Evolutionary conservation across 1,284 basidiomycete genomes (phyloP).

Genomic region (Melanopsichium pennsylvanicum): DNA sequence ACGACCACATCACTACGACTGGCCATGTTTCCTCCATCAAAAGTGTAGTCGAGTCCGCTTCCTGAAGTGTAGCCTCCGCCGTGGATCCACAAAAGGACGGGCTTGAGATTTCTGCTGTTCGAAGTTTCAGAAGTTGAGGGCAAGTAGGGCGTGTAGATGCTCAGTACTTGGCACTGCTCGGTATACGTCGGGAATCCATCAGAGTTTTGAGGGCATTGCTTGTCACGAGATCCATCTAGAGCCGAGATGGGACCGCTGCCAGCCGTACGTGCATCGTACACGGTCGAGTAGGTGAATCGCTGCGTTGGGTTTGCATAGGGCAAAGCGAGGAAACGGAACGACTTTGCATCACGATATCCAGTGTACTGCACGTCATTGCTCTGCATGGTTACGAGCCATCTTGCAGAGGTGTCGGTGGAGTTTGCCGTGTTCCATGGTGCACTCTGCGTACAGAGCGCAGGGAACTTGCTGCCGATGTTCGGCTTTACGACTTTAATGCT

Average conservation of each 20-base stretch:
- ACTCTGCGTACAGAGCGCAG: constrained; percentile 35
- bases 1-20: constrained; percentile 70
- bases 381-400: constrained; percentile 17
- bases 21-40: constrained; percentile 68
- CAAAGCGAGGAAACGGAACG: constrained; percentile 37
- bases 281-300: constrained; percentile 38
- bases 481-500: constrained; percentile 1
- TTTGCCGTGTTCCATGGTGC: constrained; percentile 28
- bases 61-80: constrained; percentile 67
- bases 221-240: constrained; percentile 7
- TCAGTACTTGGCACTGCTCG: constrained; percentile 71
- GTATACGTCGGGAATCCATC: constrained; percentile 12
- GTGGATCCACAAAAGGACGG: constrained; percentile 71
- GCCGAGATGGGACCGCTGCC: constrained; percentile 9
- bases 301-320: constrained; percentile 37
- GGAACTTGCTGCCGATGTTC: constrained; percentile 5
- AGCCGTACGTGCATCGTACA: constrained; percentile 12
- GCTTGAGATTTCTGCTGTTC: constrained; percentile 66
- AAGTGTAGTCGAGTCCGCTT: constrained; percentile 66
- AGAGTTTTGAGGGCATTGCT: constrained; percentile 33
- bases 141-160: constrained; percentile 70
- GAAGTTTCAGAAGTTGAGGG: constrained; percentile 57
- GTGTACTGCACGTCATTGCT: constrained; percentile 33
- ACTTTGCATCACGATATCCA: constrained; percentile 38
- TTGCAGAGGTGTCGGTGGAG: constrained; percentile 20